Base-by-base conservation (phyloP, 2,329 filamentous ascomycete species). In the Penicillium sp. region DNA sequence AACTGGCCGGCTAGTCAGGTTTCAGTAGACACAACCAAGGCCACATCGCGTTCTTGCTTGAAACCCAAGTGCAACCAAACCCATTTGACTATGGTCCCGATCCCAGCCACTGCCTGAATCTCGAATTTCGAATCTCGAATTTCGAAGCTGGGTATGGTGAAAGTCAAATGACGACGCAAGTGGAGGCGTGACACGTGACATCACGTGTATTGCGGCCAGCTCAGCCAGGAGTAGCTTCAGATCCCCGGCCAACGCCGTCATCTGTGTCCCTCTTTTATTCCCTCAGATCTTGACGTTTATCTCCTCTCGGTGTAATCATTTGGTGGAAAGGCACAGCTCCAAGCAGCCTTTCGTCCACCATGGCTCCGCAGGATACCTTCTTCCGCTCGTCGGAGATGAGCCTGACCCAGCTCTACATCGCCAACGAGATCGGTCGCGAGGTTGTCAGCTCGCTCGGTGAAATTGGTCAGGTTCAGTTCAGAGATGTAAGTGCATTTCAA, bases 321-420 rank as follows among this genome's bases (percentile, higher is more conserved):
- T 51, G 59, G 62, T 63, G 59, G 54, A 57, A 59, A 60, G 56
- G 55, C 41, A 46, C 47, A 57, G 58, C 58, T 60, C 29, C 20
- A 47, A 51, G 59, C 44, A 64, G 64, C 55, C 57, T 37, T 33
- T 34, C 60, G 45, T 51, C 61, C 68, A 70, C 57, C 72, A 87
- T 87, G 84, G 83, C 80, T 75, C 77, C 80, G 46, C 80, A 90
- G 79, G 91, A 97, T 79, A 96, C 92, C 76, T 90, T 97, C 81
- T 97, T 99, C 87, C 93, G 95, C 84, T 99, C 94, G 73, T 90
- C 91, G 90, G 90, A 97, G 77, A 99, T 99, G 94, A 97, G 91
- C 83, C 88, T 99, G 88, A 96, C 96, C 70, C 94, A 99, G 86
- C 88, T 99, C 69, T 99, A 97, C 78, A 95, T 99, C 68, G 91